These are phyloP conservation scores for Basipetospora sp. DNA, from an alignment of 2,329 filamentous ascomycete genomes.

Conservation along the genomic window DNA sequence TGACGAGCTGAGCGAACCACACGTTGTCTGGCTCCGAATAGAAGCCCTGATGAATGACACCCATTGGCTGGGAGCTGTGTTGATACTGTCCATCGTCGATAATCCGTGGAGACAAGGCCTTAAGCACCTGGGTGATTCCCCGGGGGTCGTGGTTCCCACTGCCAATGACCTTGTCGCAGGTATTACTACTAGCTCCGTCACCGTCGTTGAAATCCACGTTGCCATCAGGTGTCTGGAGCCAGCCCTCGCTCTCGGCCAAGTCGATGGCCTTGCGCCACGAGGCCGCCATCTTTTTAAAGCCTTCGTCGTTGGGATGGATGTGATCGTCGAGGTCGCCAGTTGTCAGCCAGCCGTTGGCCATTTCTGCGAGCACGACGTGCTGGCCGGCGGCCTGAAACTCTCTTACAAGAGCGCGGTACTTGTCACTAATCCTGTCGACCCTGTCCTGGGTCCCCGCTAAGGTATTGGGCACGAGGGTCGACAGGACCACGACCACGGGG, in stretches of 20 bases:
- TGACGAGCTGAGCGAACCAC: background rate
- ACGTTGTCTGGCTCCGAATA: background rate
- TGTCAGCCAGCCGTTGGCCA: conserved; percentile 8
- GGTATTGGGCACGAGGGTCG: conserved; percentile 10
- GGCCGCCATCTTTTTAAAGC: conserved; percentile 27
- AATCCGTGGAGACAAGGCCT: background rate
- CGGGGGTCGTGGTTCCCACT: conserved; percentile 12
- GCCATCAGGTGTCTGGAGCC: background rate
- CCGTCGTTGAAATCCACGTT: background rate
- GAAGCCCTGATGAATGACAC: conserved; percentile 4
- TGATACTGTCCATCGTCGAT: conserved; percentile 16
- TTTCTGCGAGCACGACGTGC: background rate
- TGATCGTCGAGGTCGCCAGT: conserved; percentile 20
- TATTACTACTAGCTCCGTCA: background rate
- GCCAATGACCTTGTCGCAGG: conserved; percentile 13
- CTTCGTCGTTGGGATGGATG: conserved; percentile 24
- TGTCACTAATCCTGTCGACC: conserved; percentile 19
- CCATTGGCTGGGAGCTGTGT: conserved; percentile 11
- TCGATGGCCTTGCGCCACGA: conserved; percentile 19
- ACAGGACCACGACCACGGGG: conserved; percentile 9
- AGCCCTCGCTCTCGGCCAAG: conserved; percentile 9
- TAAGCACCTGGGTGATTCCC: background rate
- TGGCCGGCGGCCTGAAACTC: background rate
- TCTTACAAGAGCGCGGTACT: conserved; percentile 15
- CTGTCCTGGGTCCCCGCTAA: conserved; percentile 13